Evolutionary conservation across 2,329 filamentous ascomycete genomes (phyloP), one percentile per base, ranked within the genome.

Genomic region (Diaporthe capsici): DNA sequence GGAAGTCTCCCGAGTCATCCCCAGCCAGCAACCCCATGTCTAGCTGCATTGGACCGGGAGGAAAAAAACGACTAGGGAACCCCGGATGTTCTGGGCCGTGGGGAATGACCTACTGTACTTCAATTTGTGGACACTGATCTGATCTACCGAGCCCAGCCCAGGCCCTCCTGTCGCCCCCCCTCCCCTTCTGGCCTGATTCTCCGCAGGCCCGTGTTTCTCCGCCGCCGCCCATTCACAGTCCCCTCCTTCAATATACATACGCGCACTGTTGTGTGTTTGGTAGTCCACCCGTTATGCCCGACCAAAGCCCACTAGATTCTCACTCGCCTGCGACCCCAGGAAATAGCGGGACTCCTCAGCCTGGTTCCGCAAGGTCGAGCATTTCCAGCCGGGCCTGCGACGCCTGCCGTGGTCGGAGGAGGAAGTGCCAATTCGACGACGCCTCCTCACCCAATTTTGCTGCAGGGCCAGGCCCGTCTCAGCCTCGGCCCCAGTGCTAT

Each of bases 51-150:
- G 31, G 65, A 53, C 34, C 28, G 13, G 13, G 13, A 51, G 63
- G 13, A 25, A 39, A 39, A 31, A 39, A 39, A 53, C 13, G 47
- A 47, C 63, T 68, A 68, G 63, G 63, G 63, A 37, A 68, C 63
- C 63, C 63, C 63, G 63, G 63, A 68, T 68, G 63, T 68, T 68
- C 63, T 68, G 63, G 47, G 31, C 63, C 47, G 47, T 68, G 63
- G 63, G 44, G 63, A 39, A 39, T 25, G 37, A 39, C 17, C 25
- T 34, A 34, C 34, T 4, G 31, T 28, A n/a, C 0, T 25, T 34
- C 34, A 9, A 34, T 34, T 34, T 9, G 44, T 34, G 63, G 63
- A 51, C 37, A 51, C 47, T 47, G 63, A 51, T 28, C 47, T 47
- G 63, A 37, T 68, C 63, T 67, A 31, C 44, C 28, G 22, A 17